Base-by-base conservation (phyloP, 2,329 filamentous ascomycete genomes). In the Ceratocystis colombiana region DNA sequence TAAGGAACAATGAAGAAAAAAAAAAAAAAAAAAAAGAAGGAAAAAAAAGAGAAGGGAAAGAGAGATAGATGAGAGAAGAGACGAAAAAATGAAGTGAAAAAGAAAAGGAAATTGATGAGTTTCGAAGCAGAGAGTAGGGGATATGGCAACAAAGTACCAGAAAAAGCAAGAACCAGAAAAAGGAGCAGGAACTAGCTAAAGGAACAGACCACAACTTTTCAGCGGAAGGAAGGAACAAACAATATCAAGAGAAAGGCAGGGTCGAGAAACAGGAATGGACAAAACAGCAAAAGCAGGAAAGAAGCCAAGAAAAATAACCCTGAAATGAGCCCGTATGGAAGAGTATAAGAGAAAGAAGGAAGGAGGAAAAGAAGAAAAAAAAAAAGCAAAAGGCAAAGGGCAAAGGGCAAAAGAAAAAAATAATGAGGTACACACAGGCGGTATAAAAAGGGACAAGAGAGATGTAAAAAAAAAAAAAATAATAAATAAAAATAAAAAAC, bases 201-300 rank as follows among this genome's bases (percentile, higher is more conserved):
- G n/a, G 33, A 53, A 20, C 55, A 46, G 30, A 57, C 62, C 63
- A 53, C 28, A 22, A 66, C 64, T 65, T 63, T 67, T 69, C 67
- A 66, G 55, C 62, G 59, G 25, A 46, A 62, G 44, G 37, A 41
- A 64, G 44, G 64, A 55, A 45, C 50, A 64, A 59, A 59, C 15
- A 59, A 45, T 2, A 62, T 15, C 20, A 45, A 46, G 25, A 62
- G 33, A 44, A 41, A n/a, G 25, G 20, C 44, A 45, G 33, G 33
- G 33, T 37, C 33, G 33, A 37, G 30, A 37, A 37, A 25, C 12
- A 53, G 48, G 20, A 53, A 53, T 37, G 28, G 25, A 53, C 48
- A 25, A 2, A 53, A 8, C 33, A 12, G 20, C 25, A 25, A 53
- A 53, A 20, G 2, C 8, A 53, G 48, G 48, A 53, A 53, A 53